Evolutionary conservation across 805 yeast genomes (phyloP).

Genomic region (Pichia sporocuriosa): DNA sequence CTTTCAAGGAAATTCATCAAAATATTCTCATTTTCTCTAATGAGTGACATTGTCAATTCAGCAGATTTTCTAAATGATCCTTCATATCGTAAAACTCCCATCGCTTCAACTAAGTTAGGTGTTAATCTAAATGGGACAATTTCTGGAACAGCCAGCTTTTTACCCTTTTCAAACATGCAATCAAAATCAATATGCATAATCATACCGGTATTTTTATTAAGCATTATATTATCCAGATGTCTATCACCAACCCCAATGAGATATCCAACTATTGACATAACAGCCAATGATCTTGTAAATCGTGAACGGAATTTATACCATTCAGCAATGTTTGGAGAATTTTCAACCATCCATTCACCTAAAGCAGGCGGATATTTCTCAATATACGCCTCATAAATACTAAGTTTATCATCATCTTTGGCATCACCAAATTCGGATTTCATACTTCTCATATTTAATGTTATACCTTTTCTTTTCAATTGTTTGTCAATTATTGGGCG

Average conservation of each 20-base stretch:
- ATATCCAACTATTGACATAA: conserved; percentile 96
- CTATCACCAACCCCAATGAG: conserved; percentile 93
- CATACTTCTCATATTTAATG: conserved; percentile 24
- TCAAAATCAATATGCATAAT: conserved; percentile 94
- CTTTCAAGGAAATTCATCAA: conserved; percentile 89
- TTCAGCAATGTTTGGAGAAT: conserved; percentile 78
- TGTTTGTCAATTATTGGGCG: conserved; percentile 44
- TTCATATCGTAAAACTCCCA: conserved; percentile 80
- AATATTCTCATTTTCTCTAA: conserved; percentile 74
- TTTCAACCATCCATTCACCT: conserved; percentile 81
- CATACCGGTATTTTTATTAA: conserved; percentile 67
- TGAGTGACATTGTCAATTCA: conserved; percentile 69
- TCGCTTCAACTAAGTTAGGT: conserved; percentile 78
- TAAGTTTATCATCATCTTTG: conserved; percentile 23
- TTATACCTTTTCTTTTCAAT: conserved; percentile 20
- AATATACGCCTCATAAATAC: conserved; percentile 30
- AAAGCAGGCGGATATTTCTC: conserved; percentile 58
- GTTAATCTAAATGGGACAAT: conserved; percentile 92
- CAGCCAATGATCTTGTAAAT: conserved; percentile 78
- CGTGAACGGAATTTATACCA: conserved; percentile 80
- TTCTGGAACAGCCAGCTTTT: conserved; percentile 74
- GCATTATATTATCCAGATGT: conserved; percentile 85
- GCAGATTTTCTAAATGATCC: conserved; percentile 83
- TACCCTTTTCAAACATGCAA: conserved; percentile 85
- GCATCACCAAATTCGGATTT: conserved; percentile 21